Evolutionary conservation across 164 flowering plant species (phyloP).

Genomic region (Platanus orientalis): DNA sequence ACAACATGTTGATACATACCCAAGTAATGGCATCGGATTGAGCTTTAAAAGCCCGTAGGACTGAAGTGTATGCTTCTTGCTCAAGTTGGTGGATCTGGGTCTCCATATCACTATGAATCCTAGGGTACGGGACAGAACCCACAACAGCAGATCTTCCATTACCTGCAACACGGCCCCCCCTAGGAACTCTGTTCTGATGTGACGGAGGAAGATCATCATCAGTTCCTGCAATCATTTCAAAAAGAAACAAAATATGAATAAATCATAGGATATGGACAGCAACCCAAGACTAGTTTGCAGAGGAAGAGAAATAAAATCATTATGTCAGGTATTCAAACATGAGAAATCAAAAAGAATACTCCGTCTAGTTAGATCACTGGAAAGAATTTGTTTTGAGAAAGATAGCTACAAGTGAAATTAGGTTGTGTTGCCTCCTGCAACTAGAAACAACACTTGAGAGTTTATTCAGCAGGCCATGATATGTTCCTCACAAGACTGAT

Average conservation of each 20-base stretch:
- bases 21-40: slow-evolving; percentile 95
- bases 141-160: slow-evolving; percentile 63
- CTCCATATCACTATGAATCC: slow-evolving; percentile 65
- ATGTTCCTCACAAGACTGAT: no score
- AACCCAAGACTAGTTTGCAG: not conserved
- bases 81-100: slow-evolving; percentile 75
- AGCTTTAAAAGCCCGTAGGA: slow-evolving; percentile 91
- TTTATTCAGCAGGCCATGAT: no score
- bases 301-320: not conserved
- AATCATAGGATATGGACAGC: slow-evolving; percentile 3
- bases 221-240: slow-evolving; percentile 32
- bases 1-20: slow-evolving; percentile 38
- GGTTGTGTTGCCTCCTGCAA: no score
- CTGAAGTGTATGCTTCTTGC: slow-evolving; percentile 83
- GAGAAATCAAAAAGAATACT: no score
- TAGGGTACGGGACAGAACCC: slow-evolving; percentile 41
- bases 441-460: no score
- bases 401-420: no score
- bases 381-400: no score
- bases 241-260: slow-evolving; percentile 4
- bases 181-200: slow-evolving; percentile 63
- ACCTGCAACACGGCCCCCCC: slow-evolving; percentile 61
- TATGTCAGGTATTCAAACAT: no score
- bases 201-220: slow-evolving; percentile 90
- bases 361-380: no score